Conservation (phyloP, 768 basidiomycete species). For the Suillus subaureus region DNA sequence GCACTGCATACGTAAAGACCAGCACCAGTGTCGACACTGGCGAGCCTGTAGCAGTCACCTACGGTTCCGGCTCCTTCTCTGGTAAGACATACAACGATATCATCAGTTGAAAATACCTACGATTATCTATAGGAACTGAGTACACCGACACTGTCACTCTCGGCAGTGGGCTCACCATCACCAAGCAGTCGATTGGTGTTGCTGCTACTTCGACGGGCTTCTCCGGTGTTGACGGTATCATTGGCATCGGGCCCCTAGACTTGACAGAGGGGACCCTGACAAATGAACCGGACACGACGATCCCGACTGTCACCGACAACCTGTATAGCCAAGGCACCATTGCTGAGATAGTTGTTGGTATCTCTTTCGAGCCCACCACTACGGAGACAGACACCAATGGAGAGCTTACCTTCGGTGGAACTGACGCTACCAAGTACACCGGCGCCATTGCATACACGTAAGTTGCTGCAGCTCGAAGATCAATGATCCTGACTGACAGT, state of each 20-base stretch:
- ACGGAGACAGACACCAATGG: constrained; percentile 30
- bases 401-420: constrained; percentile 25
- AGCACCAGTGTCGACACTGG: background rate
- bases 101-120: background rate
- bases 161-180: background rate
- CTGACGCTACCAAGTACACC: constrained; percentile 14
- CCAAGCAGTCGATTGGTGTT: background rate
- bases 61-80: background rate
- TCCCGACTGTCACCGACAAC: constrained; percentile 61
- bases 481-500: background rate
- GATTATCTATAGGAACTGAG: background rate
- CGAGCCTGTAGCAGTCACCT: background rate
- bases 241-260: background rate
- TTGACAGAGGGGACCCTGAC: constrained; percentile 21
- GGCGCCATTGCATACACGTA: constrained; percentile 43
- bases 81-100: background rate
- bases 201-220: background rate
- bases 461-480: constrained; percentile 2
- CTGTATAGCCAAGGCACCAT: constrained; percentile 43
- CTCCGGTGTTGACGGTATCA: background rate
- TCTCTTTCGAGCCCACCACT: constrained; percentile 50
- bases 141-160: background rate
- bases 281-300: constrained; percentile 7
- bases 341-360: constrained; percentile 39
- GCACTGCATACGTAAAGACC: background rate